A percentile compares a stretch with the other conserved stretches of the same genome.
phyloP scores from a whole-genome alignment of 2,329 filamentous ascomycete genomes.

The Colletotrichum lentis region DNA sequence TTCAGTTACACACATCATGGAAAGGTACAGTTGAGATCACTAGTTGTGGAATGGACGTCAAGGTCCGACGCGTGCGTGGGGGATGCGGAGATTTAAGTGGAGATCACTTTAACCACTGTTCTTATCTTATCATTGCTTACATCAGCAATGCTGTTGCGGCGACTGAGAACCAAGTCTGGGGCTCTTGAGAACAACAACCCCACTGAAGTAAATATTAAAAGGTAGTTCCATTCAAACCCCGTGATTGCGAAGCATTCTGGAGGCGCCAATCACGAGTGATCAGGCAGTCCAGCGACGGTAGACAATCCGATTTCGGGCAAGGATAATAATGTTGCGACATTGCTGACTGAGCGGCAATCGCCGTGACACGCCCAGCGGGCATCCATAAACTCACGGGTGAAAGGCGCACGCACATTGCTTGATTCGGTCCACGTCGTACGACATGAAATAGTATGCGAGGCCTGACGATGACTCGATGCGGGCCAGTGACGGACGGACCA shows the following conservation, averaged over 20 bases:
- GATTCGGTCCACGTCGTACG: constrained; percentile 1
- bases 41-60: constrained; percentile 19
- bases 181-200: background rate
- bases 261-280: background rate
- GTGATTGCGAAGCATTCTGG: too few species aligned
- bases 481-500: constrained; percentile 17
- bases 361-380: constrained; percentile 21
- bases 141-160: constrained; percentile 5
- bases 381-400: background rate
- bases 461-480: constrained; percentile 14
- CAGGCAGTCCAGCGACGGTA: background rate
- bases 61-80: constrained; percentile 33
- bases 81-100: constrained; percentile 25
- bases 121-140: constrained; percentile 27
- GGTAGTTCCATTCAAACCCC: background rate
- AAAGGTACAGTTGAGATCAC: background rate
- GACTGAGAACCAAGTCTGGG: background rate
- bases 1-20: constrained; percentile 32
- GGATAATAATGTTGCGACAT: constrained; percentile 1
- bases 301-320: background rate
- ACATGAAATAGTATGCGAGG: background rate
- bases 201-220: background rate
- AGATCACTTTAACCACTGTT: constrained; percentile 20
- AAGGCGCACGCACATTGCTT: background rate
- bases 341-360: constrained; percentile 3